Conservation (phyloP, 148 eudicot species). For the Selenicereus undatus region DNA sequence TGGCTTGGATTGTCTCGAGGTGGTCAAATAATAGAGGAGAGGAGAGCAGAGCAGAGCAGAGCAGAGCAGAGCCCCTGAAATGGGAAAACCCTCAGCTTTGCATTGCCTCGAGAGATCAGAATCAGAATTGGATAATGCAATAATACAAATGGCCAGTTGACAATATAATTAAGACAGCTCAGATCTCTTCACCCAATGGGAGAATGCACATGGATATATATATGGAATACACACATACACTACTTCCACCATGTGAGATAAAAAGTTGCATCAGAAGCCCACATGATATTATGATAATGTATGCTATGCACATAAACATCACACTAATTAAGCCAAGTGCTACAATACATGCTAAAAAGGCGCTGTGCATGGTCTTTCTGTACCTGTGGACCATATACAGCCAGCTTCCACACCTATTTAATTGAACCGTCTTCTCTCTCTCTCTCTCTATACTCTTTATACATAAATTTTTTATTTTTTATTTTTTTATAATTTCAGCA, state of each 20-base stretch:
- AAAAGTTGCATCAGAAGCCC: neutral
- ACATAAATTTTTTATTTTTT: neutral
- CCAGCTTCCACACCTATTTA: neutral
- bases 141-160: conserved; percentile 11
- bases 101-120: neutral
- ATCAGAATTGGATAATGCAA: no score
- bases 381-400: conserved; percentile 7
- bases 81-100: no score
- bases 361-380: neutral
- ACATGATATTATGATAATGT: conserved; percentile 8
- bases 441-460: neutral
- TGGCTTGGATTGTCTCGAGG: conserved; percentile 22
- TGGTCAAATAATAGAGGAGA: conserved; percentile 18
- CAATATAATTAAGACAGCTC: conserved; percentile 19
- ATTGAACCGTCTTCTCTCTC: neutral
- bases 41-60: neutral
- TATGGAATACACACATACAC: neutral
- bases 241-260: conserved; percentile 9
- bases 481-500: neutral
- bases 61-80: conserved; percentile 6
- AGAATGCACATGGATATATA: conserved; percentile 9
- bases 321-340: conserved; percentile 13
- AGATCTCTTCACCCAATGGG: conserved; percentile 25
- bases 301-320: neutral
- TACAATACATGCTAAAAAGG: conserved; percentile 19